phyloP scores from a whole-genome alignment of 2,329 filamentous ascomycete genomes.

The Coleophoma eucalyptorum region DNA sequence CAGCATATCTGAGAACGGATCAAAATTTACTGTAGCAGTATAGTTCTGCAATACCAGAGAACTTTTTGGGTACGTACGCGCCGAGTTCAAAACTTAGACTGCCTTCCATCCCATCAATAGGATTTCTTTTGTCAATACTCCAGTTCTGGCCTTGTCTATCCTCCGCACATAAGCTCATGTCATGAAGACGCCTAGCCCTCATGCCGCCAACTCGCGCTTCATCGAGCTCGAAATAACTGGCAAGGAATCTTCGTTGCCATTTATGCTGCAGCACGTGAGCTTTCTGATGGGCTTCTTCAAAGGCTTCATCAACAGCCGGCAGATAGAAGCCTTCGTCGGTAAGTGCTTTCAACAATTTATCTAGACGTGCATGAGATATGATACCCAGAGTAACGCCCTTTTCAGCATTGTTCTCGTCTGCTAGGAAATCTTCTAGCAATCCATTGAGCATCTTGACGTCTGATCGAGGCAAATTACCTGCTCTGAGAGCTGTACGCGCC shows the following conservation, averaged over 20 bases:
- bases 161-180: background rate
- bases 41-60: too few species aligned
- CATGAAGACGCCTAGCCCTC: background rate
- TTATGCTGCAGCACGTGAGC: background rate
- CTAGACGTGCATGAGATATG: constrained; percentile 4
- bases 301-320: background rate
- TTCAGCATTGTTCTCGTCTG: background rate
- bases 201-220: constrained; percentile 1
- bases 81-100: constrained; percentile 40
- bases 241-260: constrained; percentile 2
- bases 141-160: background rate
- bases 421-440: background rate
- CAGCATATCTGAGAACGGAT: background rate
- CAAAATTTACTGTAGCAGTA: background rate
- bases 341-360: constrained; percentile 5
- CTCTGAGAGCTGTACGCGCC: background rate
- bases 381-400: constrained; percentile 1
- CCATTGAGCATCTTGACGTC: background rate
- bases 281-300: constrained; percentile 1
- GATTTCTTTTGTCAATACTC: background rate
- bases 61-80: constrained; percentile 33
- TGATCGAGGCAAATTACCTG: background rate
- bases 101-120: background rate
- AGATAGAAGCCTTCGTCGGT: background rate
- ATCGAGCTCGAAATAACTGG: constrained; percentile 1